Conservation (phyloP, 2,329 filamentous ascomycete species). For the Aspergillus costaricaensis region DNA sequence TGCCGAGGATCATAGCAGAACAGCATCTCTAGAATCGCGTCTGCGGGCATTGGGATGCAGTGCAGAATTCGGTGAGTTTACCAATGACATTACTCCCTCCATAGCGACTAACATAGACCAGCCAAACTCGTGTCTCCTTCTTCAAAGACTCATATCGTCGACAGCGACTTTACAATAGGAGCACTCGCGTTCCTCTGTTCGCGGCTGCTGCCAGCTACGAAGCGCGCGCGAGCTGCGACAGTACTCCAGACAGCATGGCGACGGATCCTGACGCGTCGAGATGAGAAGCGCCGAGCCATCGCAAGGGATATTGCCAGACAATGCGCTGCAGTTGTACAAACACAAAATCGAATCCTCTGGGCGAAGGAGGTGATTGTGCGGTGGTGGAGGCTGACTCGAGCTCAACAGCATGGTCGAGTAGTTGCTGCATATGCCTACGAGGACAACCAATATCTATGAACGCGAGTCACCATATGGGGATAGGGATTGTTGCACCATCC, state of each 20-base stretch:
- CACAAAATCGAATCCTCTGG: conserved; percentile 46
- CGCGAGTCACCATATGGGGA: neutral
- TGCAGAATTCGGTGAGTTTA: conserved; percentile 44
- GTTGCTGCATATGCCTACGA: neutral
- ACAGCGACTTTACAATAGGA: conserved; percentile 57
- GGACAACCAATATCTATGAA: neutral
- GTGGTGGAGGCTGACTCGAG: conserved; percentile 36
- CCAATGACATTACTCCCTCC: neutral
- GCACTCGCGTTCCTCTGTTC: conserved; percentile 63
- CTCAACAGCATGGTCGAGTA: conserved; percentile 15
- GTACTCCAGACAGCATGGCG: conserved; percentile 58
- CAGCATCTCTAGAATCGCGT: conserved; percentile 31
- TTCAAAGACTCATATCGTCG: conserved; percentile 49
- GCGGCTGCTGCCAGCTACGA: conserved; percentile 55
- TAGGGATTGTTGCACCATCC: neutral
- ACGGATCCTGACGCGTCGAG: conserved; percentile 21
- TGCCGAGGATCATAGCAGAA: neutral
- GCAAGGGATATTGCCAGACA: conserved; percentile 34
- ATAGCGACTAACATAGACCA: conserved; percentile 30
- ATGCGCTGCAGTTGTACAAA: conserved; percentile 51
- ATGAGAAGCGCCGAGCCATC: conserved; percentile 22
- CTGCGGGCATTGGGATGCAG: conserved; percentile 45
- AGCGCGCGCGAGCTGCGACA: conserved; percentile 52
- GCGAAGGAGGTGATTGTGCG: conserved; percentile 35
- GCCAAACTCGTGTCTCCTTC: conserved; percentile 46